Base-by-base conservation (phyloP, 192 early-diverging fungal species). In the Coemansia sp. region DNA sequence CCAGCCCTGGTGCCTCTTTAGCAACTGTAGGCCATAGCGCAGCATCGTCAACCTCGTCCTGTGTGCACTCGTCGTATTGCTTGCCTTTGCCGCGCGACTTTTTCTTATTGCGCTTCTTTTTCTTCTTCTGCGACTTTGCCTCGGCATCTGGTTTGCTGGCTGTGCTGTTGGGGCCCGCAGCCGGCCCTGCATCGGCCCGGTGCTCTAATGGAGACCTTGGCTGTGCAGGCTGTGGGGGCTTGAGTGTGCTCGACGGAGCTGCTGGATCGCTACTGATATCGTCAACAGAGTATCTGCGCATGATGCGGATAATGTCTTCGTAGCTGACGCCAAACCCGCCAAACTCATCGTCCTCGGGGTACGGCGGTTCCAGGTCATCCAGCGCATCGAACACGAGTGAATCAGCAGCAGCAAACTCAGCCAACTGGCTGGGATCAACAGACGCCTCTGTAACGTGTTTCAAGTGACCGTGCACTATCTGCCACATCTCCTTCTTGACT, bases 401-500 rank as follows among this genome's bases (percentile, higher is more conserved):
- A 55, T 77, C 75, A 41, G 62, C 37, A 3, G 69, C 57, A 4
- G 69, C 52, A 25, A 67, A 68, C 10, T 49, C 70, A 12, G 69
- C 49, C 25, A 77, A 49, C 25, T 67, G 60, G 14, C 63, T 67
- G 6, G 70, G 50, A 23, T 65, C 66, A 15, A 65, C 67, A n/a
- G 59, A 60, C 35, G 59, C 56, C 60, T 41, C 64, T 10, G 70
- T 49, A 55, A 69, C 59, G 25, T 56, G 63, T 38, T 62, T 64
- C 59, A 79, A 55, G 19, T 72, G 68, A 21, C 39, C 62, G 24
- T 66, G 66, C 12, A 79, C 60, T 25, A 79, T 73, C 39, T 62
- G 52, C 24, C 61, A 53, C 70, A 79, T 72, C 25, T 73, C 70
- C 17, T 64, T 23, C 57, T 73, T 69, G 22, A 79, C 51, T 51